Conservation (phyloP, 257 asterid species). For the Handroanthus guayacan region DNA sequence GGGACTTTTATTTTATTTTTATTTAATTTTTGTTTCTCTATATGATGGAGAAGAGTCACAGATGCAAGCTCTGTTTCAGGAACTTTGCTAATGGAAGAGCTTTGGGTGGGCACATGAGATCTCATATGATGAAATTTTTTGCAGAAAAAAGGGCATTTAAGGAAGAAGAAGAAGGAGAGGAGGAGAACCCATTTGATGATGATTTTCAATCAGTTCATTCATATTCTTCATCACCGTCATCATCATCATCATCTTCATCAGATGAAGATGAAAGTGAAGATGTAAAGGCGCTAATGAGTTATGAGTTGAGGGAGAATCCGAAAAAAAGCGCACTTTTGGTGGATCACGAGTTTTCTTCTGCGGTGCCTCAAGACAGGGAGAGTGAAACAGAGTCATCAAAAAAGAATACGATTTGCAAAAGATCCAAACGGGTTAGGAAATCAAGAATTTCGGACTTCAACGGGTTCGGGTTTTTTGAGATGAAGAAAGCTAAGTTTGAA, state of each 20-base stretch:
- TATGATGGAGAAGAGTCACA: slow-evolving; percentile 76
- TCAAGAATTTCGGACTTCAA: slow-evolving; percentile 42
- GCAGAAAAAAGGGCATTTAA: background rate
- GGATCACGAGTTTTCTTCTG: slow-evolving; percentile 50
- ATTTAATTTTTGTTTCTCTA: background rate
- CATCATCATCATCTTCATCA: slow-evolving; percentile 22
- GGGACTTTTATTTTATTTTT: background rate
- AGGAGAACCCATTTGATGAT: background rate
- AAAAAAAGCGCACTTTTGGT: slow-evolving; percentile 28
- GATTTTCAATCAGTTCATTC: slow-evolving; percentile 42
- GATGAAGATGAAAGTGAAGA: slow-evolving; percentile 34
- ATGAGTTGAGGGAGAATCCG: slow-evolving; percentile 37
- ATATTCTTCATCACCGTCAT: slow-evolving; percentile 39
- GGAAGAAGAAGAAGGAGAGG: slow-evolving; percentile 32
- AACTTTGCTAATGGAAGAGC: slow-evolving; percentile 80
- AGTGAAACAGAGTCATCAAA: slow-evolving; percentile 68
- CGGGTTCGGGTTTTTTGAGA: slow-evolving; percentile 20
- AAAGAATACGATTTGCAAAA: slow-evolving; percentile 45
- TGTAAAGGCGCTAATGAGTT: slow-evolving; percentile 27
- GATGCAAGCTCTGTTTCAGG: slow-evolving; percentile 76
- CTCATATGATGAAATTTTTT: slow-evolving; percentile 63
- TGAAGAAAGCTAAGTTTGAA: slow-evolving; percentile 37
- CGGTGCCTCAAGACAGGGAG: slow-evolving; percentile 56
- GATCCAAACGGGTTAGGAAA: slow-evolving; percentile 59
- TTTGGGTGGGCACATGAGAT: slow-evolving; percentile 96